phyloP scores from a whole-genome alignment of 352 stramenopile species.

The Pythium utonaiense region DNA sequence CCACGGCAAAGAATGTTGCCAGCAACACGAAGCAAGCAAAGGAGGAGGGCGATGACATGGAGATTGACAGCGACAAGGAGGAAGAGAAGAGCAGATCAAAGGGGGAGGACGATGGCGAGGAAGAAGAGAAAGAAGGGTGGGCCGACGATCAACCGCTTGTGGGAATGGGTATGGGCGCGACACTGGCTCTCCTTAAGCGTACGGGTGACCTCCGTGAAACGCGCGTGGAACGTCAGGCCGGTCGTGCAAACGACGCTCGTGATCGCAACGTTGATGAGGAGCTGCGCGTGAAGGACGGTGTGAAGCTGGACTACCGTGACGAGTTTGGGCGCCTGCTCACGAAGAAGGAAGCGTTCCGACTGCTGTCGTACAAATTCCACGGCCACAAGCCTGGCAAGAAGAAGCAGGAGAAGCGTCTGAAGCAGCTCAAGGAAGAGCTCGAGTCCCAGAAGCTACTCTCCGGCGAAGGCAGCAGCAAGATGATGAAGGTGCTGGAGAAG shows the following conservation, averaged over 20 bases:
- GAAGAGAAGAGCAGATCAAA: slow-evolving; percentile 17
- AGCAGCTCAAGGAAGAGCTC: slow-evolving; percentile 83
- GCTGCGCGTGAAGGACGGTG: slow-evolving; percentile 78
- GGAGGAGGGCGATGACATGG: slow-evolving; percentile 18
- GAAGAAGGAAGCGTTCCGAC: slow-evolving; percentile 97
- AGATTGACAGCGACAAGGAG: slow-evolving; percentile 34
- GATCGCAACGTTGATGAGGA: slow-evolving; percentile 90
- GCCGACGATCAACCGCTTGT: slow-evolving; percentile 86
- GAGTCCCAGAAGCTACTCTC: slow-evolving; percentile 69
- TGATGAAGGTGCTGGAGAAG: slow-evolving; percentile 84
- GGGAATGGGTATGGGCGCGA: slow-evolving; percentile 85
- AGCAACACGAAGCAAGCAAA: not conserved
- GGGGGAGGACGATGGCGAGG: slow-evolving; percentile 31
- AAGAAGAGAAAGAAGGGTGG: slow-evolving; percentile 57
- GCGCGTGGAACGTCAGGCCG: slow-evolving; percentile 87
- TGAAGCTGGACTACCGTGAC: slow-evolving; percentile 96
- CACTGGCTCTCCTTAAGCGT: slow-evolving; percentile 90
- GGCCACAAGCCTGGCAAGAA: slow-evolving; percentile 96
- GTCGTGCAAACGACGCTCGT: slow-evolving; percentile 93
- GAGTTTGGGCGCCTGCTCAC: slow-evolving; percentile 95
- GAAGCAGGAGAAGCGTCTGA: slow-evolving; percentile 95
- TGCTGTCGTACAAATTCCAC: slow-evolving; percentile 99
- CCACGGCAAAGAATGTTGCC: not conserved
- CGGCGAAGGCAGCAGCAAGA: slow-evolving; percentile 72
- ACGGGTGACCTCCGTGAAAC: slow-evolving; percentile 91